Base-by-base conservation (phyloP, 2,329 filamentous ascomycete species). In the Colletotrichum horii region DNA sequence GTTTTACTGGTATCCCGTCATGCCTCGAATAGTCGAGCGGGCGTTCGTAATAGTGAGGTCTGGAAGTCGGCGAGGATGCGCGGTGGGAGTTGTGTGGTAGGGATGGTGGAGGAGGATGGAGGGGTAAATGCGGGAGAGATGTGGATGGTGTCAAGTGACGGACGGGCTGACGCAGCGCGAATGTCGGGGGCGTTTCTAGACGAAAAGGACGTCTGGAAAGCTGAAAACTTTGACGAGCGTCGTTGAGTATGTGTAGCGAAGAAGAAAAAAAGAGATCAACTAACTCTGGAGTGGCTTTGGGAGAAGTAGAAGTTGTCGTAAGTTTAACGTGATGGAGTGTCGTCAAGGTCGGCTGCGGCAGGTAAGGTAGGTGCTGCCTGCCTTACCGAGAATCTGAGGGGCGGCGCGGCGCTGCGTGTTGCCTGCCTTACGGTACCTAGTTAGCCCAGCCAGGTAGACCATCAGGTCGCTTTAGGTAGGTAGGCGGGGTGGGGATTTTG, bases 1-100 rank as follows among this genome's bases (percentile, higher is more conserved):
- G 83, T 79, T 79, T 80, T 78, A 76, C 72, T 77, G 75, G 75
- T 77, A 80, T 82, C 81, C 83, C 83, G 82, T 82, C 84, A 84
- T 85, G 77, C 80, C 83, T 83, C 80, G 77, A 81, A 77, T 77
- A 81, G 79, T 77, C 73, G 58, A 61, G 43, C 61, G 43, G 34
- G 22, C 65, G 66, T 61, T 61, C 32, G 43, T 52, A 66, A 30
- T n/a, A 24, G 55, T 16, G 62, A 38, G 19, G 22, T 22, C 14
- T 34, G 16, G 55, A 26, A n/a, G 70, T 68, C 43, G 64, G 43
- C 43, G 74, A 24, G 32, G 48, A 38, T 66, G 34, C 34, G 70
- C 68, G 22, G 73, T 58, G 30, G 34, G n/a, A 16, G n/a, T 15
- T 24, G 64, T 55, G 70, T 74, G 70, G 52, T 73, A 36, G 56